Conservation (phyloP, 2,329 filamentous ascomycete species). For the Talaromyces verruculosus region DNA sequence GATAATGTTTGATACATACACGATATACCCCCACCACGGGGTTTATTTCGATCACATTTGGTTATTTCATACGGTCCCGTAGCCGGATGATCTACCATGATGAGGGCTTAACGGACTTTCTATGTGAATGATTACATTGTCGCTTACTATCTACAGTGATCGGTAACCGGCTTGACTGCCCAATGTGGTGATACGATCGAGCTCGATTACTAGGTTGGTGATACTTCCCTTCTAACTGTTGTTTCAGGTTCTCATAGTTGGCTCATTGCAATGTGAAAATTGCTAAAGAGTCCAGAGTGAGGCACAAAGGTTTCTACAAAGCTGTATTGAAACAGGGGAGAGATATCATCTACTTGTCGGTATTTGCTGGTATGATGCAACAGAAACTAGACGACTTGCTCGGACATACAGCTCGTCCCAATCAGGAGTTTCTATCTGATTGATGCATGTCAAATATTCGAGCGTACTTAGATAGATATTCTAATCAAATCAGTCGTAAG, state of each 20-base stretch:
- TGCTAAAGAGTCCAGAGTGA: background rate
- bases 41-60: slow-evolving; percentile 29
- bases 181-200: slow-evolving; percentile 23
- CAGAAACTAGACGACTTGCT: background rate
- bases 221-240: slow-evolving; percentile 15
- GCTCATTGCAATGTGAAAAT: slow-evolving; percentile 23
- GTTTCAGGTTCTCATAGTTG: slow-evolving; percentile 16
- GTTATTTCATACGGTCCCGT: slow-evolving; percentile 14
- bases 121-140: slow-evolving; percentile 18
- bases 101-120: background rate
- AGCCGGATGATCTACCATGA: slow-evolving; percentile 7
- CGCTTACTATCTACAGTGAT: slow-evolving; percentile 29
- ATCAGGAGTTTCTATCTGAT: background rate
- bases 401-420: background rate
- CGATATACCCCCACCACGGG: slow-evolving; percentile 28
- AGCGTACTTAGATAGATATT: slow-evolving; percentile 18
- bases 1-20: slow-evolving; percentile 1
- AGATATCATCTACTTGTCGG: background rate
- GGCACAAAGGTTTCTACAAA: background rate
- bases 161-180: slow-evolving; percentile 22
- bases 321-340: background rate
- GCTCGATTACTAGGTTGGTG: slow-evolving; percentile 39
- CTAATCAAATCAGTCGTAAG: slow-evolving; percentile 17
- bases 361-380: background rate
- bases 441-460: slow-evolving; percentile 15